These are phyloP conservation scores for Aureococcus anophagefferens DNA, from an alignment of 108 stramenopile species.

Conservation along the genomic window DNA sequence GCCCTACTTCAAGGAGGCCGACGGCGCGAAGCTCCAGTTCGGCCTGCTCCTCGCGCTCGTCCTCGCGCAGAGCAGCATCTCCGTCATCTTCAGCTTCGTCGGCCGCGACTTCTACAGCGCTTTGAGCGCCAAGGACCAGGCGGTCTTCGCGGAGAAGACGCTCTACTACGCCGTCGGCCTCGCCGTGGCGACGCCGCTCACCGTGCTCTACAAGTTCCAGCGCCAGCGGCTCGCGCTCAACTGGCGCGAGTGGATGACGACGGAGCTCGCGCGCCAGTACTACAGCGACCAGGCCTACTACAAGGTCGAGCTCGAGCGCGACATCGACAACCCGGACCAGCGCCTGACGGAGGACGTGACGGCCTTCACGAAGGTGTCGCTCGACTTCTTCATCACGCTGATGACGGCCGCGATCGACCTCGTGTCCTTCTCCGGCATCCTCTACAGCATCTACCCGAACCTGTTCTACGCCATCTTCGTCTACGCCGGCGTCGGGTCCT, in stretches of 20 bases:
- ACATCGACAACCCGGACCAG: constrained; percentile 86
- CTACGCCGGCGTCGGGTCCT: constrained; percentile 68
- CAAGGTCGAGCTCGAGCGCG: too few relatives aligned
- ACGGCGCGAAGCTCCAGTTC: constrained; percentile 57
- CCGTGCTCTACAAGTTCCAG: constrained; percentile 69
- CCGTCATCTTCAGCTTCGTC: constrained; percentile 76
- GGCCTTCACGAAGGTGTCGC: constrained; percentile 68
- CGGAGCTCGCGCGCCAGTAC: constrained; percentile 1
- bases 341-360: constrained; percentile 88
- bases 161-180: constrained; percentile 59
- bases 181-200: constrained; percentile 66
- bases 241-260: constrained; percentile 80
- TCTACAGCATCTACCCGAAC: constrained; percentile 76
- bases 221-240: constrained; percentile 41
- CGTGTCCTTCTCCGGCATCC: constrained; percentile 71
- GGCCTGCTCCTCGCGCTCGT: constrained; percentile 66
- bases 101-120: constrained; percentile 88
- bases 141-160: constrained; percentile 61
- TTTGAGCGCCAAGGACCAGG: constrained; percentile 59
- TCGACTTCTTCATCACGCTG: constrained; percentile 76
- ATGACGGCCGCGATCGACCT: constrained; percentile 76
- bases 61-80: constrained; percentile 66
- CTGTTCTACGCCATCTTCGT: constrained; percentile 72
- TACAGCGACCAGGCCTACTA: too few relatives aligned
- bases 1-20: constrained; percentile 75